A percentile compares a stretch with the other conserved stretches of the same genome.
These are phyloP conservation scores for Zoysia japonica DNA, from an alignment of 176 grass and related monocot species.

Conservation along the genomic window DNA sequence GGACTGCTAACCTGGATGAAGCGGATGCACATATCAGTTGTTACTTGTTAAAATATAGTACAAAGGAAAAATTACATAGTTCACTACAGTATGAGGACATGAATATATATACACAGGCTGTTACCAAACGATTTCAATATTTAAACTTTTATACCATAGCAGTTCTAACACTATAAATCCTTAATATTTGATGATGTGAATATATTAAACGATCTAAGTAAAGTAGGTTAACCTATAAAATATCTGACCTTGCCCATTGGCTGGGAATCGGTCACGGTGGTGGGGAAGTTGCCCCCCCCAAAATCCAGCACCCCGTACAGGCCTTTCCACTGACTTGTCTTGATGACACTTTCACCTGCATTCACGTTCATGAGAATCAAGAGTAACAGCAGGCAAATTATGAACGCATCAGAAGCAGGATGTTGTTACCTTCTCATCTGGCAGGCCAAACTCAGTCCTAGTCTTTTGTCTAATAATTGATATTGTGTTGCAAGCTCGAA, in stretches of 20 bases:
- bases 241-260: constrained; percentile 87
- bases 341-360: constrained; percentile 73
- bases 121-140: background rate
- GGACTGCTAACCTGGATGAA: too few relatives aligned
- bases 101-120: background rate
- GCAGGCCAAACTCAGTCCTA: constrained; percentile 29
- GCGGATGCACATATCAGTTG: too few relatives aligned
- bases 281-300: constrained; percentile 90
- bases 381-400: background rate
- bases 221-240: too few relatives aligned
- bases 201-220: too few relatives aligned
- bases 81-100: background rate
- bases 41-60: constrained; percentile 4
- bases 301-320: constrained; percentile 65
- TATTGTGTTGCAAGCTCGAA: too few relatives aligned
- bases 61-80: background rate
- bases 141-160: too few relatives aligned
- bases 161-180: too few relatives aligned
- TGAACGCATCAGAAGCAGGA: background rate
- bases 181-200: too few relatives aligned
- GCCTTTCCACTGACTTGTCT: constrained; percentile 82
- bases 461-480: too few relatives aligned
- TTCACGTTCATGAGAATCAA: background rate
- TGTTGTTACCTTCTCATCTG: constrained; percentile 64
- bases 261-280: constrained; percentile 84